Base-by-base conservation (phyloP, 495 filamentous ascomycete genomes). In the Penicillium cinerascens region DNA sequence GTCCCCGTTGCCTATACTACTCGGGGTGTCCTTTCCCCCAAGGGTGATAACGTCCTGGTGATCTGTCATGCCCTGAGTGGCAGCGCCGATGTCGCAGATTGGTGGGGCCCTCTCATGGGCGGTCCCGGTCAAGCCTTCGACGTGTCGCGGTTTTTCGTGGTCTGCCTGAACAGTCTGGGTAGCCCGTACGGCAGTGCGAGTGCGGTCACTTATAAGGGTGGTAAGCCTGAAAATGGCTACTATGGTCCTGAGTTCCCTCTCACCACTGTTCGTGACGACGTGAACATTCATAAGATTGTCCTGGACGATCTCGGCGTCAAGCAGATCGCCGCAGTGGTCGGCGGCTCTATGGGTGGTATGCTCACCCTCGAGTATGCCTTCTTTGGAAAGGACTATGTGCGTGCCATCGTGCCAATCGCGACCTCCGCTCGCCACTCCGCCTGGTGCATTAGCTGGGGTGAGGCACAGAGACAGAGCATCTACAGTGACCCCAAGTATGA, bases 391-490 rank as follows among this genome's bases (percentile, higher is more conserved):
- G 88, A 95, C 58, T 97, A 97, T 61, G 92, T 98, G 25, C 86
- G 87, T 29, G 81, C 84, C 38, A 89, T 98, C 65, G 87, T 97
- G 23, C 90, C 93, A 3, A 95, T 98, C 58, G 93, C 93, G 22
- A 97, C 93, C 17, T 97, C 92, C 5, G 89, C 89, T 44, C 83
- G 89, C 10, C 93, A 97, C 64, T 96, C 91, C 54, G 93, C 93
- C n/a, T 98, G 93, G 93, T 89, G 93, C 37, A 98, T 98, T 60
- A 96, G 91, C 70, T 97, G 93, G 93, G 92, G 93, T 38, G 93
- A 98, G 69, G 92, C 93, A 20, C 93, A 98, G 72, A 76, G 93
- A 45, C 93, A 98, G 70, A 95, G 90, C 77, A 98, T 98, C 65
- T 98, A 97, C 71, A 90, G 89, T 54, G 93, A 98, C 62, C 93